Evolutionary conservation across 441 rosid species (phyloP).

Genomic region (Pelargonium fulgidum): DNA sequence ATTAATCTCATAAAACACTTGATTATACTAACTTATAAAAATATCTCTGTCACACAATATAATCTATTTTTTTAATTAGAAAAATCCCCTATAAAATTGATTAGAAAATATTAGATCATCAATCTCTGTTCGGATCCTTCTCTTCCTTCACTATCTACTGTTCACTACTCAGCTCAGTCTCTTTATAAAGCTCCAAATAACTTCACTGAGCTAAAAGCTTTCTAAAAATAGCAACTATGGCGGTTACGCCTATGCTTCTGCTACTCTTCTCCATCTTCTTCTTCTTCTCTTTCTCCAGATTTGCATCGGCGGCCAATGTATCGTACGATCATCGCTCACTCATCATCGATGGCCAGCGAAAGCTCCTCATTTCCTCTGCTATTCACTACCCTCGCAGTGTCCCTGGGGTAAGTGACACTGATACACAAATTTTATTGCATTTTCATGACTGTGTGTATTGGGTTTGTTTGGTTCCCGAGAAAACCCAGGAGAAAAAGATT

Average conservation of each 20-base stretch:
- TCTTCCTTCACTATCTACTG: neutral
- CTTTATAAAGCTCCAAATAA: neutral
- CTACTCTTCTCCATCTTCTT: neutral
- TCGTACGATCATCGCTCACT: conserved; percentile 76
- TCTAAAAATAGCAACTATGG: neutral
- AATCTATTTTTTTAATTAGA: too few relatives aligned
- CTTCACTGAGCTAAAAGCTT: neutral
- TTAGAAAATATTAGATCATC: neutral
- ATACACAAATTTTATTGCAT: too few relatives aligned
- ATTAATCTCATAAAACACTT: too few relatives aligned
- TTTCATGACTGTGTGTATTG: too few relatives aligned
- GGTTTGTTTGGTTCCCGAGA: conserved; percentile 3
- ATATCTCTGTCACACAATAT: too few relatives aligned
- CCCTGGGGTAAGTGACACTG: conserved; percentile 49
- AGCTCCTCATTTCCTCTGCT: conserved; percentile 86
- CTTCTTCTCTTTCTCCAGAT: conserved; percentile 20
- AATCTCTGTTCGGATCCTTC: neutral
- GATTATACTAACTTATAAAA: too few relatives aligned
- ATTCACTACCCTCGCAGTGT: conserved; percentile 97
- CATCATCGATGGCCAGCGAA: conserved; percentile 59
- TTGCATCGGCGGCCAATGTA: conserved; percentile 38
- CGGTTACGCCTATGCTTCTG: neutral
- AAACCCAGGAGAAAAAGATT: neutral
- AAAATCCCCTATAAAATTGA: too few relatives aligned
- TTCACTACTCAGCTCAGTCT: neutral